Evolutionary conservation across 2,329 filamentous ascomycete genomes (phyloP).

Genomic region (Pseudocercospora macadamiae): DNA sequence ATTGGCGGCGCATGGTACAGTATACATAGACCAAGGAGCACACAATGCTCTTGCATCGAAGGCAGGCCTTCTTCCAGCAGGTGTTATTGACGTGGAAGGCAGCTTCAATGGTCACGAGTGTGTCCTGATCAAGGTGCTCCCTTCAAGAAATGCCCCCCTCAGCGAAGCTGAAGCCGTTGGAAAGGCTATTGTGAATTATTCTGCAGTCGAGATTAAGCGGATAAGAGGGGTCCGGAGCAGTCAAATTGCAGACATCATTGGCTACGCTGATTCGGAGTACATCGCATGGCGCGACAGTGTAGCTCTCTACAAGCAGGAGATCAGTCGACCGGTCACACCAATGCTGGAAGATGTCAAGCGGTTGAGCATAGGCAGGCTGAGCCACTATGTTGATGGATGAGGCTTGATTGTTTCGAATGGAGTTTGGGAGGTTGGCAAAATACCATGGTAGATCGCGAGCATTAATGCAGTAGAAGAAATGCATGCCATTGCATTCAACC

Average conservation of each 20-base stretch:
- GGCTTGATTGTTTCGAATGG: background rate
- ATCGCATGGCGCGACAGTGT: slow-evolving; percentile 87
- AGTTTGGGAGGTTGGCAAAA: background rate
- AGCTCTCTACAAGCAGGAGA: slow-evolving; percentile 62
- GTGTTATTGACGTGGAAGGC: slow-evolving; percentile 87
- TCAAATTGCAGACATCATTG: slow-evolving; percentile 78
- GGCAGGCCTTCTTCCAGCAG: slow-evolving; percentile 84
- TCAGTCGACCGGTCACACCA: slow-evolving; percentile 36
- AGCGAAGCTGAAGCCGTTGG: slow-evolving; percentile 68
- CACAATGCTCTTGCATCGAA: slow-evolving; percentile 78
- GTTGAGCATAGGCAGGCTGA: slow-evolving; percentile 29
- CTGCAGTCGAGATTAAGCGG: slow-evolving; percentile 76
- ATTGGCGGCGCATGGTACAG: slow-evolving; percentile 81
- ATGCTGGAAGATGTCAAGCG: slow-evolving; percentile 27
- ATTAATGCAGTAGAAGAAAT: background rate
- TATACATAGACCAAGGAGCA: slow-evolving; percentile 93
- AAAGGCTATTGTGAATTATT: slow-evolving; percentile 88
- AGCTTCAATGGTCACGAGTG: slow-evolving; percentile 90
- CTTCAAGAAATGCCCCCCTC: slow-evolving; percentile 53
- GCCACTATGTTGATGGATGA: slow-evolving; percentile 34
- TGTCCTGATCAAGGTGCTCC: slow-evolving; percentile 80
- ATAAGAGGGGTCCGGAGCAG: slow-evolving; percentile 84
- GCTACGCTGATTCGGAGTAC: slow-evolving; percentile 94
- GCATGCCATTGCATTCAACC: background rate
- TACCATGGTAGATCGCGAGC: background rate